Conservation (phyloP, 495 filamentous ascomycete species). For the Aspergillus panamensis region DNA sequence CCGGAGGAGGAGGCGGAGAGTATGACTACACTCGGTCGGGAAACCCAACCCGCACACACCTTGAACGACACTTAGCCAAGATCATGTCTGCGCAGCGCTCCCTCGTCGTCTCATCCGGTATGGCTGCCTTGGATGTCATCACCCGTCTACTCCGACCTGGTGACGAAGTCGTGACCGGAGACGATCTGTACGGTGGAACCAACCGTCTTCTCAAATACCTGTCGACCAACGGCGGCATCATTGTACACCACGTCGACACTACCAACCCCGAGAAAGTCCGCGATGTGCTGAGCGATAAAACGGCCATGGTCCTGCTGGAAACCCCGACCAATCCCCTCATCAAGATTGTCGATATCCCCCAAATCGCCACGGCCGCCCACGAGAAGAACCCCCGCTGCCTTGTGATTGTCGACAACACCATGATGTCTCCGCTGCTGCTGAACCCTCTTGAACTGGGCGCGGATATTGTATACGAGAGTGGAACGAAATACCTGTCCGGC, state of each 20-base stretch:
- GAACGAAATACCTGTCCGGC: slow-evolving; percentile 95
- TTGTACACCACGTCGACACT: slow-evolving; percentile 95
- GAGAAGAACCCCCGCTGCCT: slow-evolving; percentile 74
- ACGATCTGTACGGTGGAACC: slow-evolving; percentile 95
- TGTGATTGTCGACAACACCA: slow-evolving; percentile 94
- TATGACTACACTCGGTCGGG: slow-evolving; percentile 98
- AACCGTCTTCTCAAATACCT: slow-evolving; percentile 92
- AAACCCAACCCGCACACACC: slow-evolving; percentile 92
- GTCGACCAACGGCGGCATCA: slow-evolving; percentile 77
- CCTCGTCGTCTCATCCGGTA: slow-evolving; percentile 90
- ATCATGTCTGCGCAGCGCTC: slow-evolving; percentile 94
- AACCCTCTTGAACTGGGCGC: slow-evolving; percentile 93
- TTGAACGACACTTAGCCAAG: slow-evolving; percentile 96
- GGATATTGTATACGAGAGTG: slow-evolving; percentile 94
- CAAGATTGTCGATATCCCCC: slow-evolving; percentile 89
- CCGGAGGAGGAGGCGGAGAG: slow-evolving; percentile 69
- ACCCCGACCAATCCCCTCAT: slow-evolving; percentile 97
- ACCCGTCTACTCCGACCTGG: slow-evolving; percentile 89
- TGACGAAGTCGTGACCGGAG: slow-evolving; percentile 94
- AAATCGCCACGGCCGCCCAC: slow-evolving; percentile 72
- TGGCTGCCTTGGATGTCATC: slow-evolving; percentile 96
- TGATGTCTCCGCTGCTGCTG: slow-evolving; percentile 89
- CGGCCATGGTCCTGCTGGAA: slow-evolving; percentile 93
- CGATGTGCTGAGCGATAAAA: slow-evolving; percentile 69
- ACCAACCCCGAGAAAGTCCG: slow-evolving; percentile 66